A percentile compares a stretch with the other conserved stretches of the same genome.
These are phyloP conservation scores for Blastobotrys ciferrii DNA, from an alignment of 1,139 yeast species.

Conservation along the genomic window DNA sequence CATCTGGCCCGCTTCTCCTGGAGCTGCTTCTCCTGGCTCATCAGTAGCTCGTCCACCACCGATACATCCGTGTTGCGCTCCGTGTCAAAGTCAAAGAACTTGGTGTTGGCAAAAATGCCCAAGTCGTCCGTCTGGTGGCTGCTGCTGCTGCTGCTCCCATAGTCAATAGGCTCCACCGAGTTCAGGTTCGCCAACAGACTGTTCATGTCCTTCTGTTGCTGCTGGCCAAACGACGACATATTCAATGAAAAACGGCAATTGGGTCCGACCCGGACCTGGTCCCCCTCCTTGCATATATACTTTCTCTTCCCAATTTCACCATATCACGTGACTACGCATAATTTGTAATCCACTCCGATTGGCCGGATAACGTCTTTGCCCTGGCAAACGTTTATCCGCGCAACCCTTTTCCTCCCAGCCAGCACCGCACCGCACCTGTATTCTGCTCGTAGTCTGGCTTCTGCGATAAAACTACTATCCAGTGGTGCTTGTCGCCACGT, in stretches of 20 bases:
- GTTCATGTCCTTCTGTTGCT: constrained; percentile 1
- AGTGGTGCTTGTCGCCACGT: too few species aligned
- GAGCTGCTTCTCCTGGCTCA: constrained; percentile 41
- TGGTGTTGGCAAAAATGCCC: constrained; percentile 42
- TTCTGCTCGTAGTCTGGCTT: too few species aligned
- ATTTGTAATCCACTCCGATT: background rate
- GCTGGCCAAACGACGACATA: constrained; percentile 1
- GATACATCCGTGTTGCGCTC: constrained; percentile 44
- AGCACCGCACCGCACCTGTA: too few species aligned
- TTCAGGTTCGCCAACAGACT: constrained; percentile 32
- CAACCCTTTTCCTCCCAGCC: too few species aligned
- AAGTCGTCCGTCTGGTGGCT: constrained; percentile 37
- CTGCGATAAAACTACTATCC: too few species aligned
- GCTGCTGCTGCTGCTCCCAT: constrained; percentile 1
- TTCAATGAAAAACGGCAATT: background rate
- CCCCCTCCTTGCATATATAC: background rate
- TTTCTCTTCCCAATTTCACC: background rate
- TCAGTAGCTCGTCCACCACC: constrained; percentile 40
- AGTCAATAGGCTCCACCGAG: constrained; percentile 33
- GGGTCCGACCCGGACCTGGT: background rate
- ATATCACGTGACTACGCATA: background rate
- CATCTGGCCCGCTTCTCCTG: constrained; percentile 28
- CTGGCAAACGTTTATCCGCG: too few species aligned
- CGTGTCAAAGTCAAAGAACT: constrained; percentile 45
- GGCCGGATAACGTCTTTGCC: background rate